These are phyloP conservation scores for Torulaspora delbrueckii DNA, from an alignment of 805 yeast species.

Conservation along the genomic window DNA sequence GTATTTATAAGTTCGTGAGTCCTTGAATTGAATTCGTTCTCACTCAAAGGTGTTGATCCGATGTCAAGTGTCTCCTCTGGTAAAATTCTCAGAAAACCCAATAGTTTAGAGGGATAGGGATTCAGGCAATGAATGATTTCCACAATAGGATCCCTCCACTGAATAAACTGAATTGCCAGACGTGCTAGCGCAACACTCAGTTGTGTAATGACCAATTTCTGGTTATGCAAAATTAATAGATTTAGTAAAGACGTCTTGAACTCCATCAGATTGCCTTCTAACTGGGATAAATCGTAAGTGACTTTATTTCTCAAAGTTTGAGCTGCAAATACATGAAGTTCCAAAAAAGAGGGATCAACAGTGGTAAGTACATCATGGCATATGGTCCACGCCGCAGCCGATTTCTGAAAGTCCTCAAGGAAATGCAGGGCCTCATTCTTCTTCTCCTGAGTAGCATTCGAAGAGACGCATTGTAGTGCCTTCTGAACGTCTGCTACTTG, in stretches of 20 bases:
- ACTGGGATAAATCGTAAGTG: conserved; percentile 77
- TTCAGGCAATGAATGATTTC: conserved; percentile 53
- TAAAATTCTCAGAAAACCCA: conserved; percentile 77
- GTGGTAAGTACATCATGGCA: conserved; percentile 50
- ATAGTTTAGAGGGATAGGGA: conserved; percentile 42
- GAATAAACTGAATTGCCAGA: conserved; percentile 67
- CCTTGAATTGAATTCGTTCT: conserved; percentile 69
- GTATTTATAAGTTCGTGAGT: conserved; percentile 56
- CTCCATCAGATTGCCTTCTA: conserved; percentile 49
- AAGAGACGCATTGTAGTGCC: conserved; percentile 32
- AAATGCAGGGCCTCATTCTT: conserved; percentile 47
- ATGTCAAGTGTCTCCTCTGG: conserved; percentile 88
- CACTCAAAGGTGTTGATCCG: conserved; percentile 71
- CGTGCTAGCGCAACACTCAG: conserved; percentile 77
- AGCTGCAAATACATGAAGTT: conserved; percentile 75
- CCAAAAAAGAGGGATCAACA: conserved; percentile 36
- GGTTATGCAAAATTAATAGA: conserved; percentile 48
- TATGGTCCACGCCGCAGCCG: conserved; percentile 73
- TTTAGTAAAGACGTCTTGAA: conserved; percentile 64
- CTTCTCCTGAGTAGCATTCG: conserved; percentile 22
- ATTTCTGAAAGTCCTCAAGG: conserved; percentile 79
- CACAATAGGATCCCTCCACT: conserved; percentile 66
- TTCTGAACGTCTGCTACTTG: conserved; percentile 21
- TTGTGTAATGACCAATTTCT: conserved; percentile 71
- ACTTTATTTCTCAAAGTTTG: conserved; percentile 84